phyloP scores from a whole-genome alignment of 306 rosid species.

The Alnus rubra region DNA sequence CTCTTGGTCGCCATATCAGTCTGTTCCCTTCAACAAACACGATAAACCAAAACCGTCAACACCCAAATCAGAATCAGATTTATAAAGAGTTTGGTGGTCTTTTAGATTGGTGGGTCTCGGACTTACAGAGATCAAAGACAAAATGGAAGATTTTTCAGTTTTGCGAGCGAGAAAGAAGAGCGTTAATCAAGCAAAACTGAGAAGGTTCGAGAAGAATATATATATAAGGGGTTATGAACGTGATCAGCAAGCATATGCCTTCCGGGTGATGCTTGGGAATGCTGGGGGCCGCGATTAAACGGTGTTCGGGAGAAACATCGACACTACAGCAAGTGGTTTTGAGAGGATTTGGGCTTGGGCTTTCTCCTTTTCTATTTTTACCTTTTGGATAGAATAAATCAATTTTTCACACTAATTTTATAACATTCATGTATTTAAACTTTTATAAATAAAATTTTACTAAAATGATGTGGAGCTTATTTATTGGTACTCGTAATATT shows the following conservation, averaged over 20 bases:
- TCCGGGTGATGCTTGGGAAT: neutral
- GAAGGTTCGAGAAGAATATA: neutral
- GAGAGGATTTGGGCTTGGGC: too few species aligned
- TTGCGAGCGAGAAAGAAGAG: neutral
- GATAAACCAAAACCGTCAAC: constrained; percentile 5
- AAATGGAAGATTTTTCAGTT: too few species aligned
- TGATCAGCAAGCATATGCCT: neutral
- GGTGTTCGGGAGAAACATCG: neutral
- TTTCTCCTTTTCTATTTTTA: too few species aligned
- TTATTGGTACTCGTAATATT: too few species aligned
- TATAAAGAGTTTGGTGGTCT: neutral
- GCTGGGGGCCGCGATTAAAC: neutral
- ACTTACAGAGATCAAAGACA: neutral
- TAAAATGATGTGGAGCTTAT: too few species aligned
- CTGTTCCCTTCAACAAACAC: constrained; percentile 9
- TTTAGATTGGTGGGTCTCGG: neutral
- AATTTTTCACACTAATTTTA: too few species aligned
- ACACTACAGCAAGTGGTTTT: too few species aligned
- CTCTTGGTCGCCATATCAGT: constrained; percentile 79
- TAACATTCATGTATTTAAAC: too few species aligned
- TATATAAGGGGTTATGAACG: neutral
- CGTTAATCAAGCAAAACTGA: neutral
- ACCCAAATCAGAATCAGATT: neutral
- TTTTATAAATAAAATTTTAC: too few species aligned
- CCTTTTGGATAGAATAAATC: too few species aligned